Evolutionary conservation across 495 filamentous ascomycete genomes (phyloP).

Genomic region (Saxophila tyrrhenica): DNA sequence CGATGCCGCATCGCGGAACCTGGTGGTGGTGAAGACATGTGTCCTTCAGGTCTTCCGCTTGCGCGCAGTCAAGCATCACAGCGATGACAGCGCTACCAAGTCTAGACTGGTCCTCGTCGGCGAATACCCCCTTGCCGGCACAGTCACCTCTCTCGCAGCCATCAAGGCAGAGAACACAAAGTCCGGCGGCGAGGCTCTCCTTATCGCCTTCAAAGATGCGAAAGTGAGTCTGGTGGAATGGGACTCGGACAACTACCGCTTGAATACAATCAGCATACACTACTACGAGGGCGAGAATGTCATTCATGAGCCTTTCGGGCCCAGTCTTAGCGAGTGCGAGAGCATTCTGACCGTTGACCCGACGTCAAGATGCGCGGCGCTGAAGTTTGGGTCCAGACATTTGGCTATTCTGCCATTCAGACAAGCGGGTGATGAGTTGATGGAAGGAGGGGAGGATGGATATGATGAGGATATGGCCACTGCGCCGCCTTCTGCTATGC

Average conservation of each 20-base stretch:
- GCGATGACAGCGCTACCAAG: slow-evolving; percentile 20
- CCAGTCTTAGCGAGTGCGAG: slow-evolving; percentile 53
- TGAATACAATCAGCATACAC: slow-evolving; percentile 87
- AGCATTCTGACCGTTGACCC: slow-evolving; percentile 83
- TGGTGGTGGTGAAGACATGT: slow-evolving; percentile 79
- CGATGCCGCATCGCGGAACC: slow-evolving; percentile 62
- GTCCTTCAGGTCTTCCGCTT: slow-evolving; percentile 74
- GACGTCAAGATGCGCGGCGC: slow-evolving; percentile 78
- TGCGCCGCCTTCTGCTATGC: slow-evolving; percentile 14
- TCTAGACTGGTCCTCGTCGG: slow-evolving; percentile 76
- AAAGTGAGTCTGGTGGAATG: slow-evolving; percentile 89
- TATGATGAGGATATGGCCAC: slow-evolving; percentile 71
- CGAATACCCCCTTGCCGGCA: slow-evolving; percentile 72
- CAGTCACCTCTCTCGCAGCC: slow-evolving; percentile 65
- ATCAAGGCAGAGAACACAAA: slow-evolving; percentile 58
- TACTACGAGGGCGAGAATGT: slow-evolving; percentile 94
- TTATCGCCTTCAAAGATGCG: slow-evolving; percentile 77
- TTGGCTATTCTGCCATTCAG: slow-evolving; percentile 90
- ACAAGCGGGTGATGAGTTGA: slow-evolving; percentile 72
- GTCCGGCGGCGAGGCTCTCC: slow-evolving; percentile 73
- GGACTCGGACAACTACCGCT: slow-evolving; percentile 65
- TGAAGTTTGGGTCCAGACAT: slow-evolving; percentile 81
- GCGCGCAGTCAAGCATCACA: slow-evolving; percentile 24
- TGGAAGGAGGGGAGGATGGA: slow-evolving; percentile 55
- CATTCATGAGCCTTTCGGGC: slow-evolving; percentile 60